These are phyloP conservation scores for Auricularia sp. DNA, from an alignment of 768 basidiomycete genomes.

Conservation along the genomic window DNA sequence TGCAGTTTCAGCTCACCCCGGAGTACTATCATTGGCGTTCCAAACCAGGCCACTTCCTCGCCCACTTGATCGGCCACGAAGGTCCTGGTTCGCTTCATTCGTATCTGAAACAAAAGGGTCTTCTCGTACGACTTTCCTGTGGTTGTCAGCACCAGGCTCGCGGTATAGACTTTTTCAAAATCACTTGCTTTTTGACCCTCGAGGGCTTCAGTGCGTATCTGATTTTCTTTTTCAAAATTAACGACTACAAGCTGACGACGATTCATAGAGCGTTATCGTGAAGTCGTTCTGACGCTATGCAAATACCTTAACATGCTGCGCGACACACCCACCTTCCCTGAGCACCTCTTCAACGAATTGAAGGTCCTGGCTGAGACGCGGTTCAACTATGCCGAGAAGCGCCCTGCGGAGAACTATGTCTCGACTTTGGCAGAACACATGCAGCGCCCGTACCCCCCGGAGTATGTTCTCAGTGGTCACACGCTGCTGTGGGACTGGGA, in stretches of 20 bases:
- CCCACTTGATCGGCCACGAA: constrained; percentile 84
- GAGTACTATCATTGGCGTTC: constrained; percentile 64
- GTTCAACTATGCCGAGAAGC: constrained; percentile 84
- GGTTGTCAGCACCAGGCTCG: constrained; percentile 63
- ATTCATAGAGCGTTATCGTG: constrained; percentile 58
- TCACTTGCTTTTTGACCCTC: constrained; percentile 69
- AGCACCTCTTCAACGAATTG: constrained; percentile 69
- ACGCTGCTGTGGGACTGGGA: constrained; percentile 70
- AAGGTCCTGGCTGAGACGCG: constrained; percentile 57
- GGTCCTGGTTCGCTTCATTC: constrained; percentile 86
- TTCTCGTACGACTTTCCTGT: constrained; percentile 65
- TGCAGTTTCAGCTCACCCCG: constrained; percentile 69
- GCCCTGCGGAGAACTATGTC: constrained; percentile 69
- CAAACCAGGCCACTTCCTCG: constrained; percentile 67
- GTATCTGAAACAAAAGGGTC: constrained; percentile 81
- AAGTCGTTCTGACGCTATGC: constrained; percentile 58
- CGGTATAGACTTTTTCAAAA: constrained; percentile 83
- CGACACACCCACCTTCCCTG: constrained; percentile 39
- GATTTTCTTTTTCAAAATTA: constrained; percentile 1
- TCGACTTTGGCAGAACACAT: constrained; percentile 64
- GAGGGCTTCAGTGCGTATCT: constrained; percentile 69
- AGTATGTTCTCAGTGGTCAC: constrained; percentile 61
- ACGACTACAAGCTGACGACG: constrained; percentile 4
- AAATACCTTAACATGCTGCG: constrained; percentile 70
- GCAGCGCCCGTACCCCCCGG: constrained; percentile 71